Evolutionary conservation across 805 yeast genomes (phyloP).

Genomic region (Lipomyces starkeyi): DNA sequence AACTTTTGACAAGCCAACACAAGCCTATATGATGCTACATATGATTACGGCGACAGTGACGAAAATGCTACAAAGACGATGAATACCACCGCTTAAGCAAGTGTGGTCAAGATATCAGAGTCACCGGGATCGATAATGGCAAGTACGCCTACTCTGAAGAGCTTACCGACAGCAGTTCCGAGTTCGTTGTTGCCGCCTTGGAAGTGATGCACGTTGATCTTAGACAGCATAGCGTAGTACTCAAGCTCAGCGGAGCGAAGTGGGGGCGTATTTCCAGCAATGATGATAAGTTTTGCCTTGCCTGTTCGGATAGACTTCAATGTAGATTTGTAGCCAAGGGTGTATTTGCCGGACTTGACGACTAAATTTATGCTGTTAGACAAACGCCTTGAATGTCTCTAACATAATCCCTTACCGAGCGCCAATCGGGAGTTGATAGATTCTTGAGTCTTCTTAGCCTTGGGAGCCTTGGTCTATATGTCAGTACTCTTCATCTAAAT

Average conservation of each 20-base stretch:
- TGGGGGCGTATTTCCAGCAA: slow-evolving; percentile 99
- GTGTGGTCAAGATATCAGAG: slow-evolving; percentile 83
- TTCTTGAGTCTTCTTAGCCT: slow-evolving; percentile 84
- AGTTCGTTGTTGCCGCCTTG: slow-evolving; percentile 40
- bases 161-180: slow-evolving; percentile 96
- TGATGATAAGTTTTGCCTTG: slow-evolving; percentile 96
- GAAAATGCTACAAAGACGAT: background rate
- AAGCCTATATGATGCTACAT: background rate
- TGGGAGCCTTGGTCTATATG: slow-evolving; percentile 43
- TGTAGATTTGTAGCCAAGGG: slow-evolving; percentile 99
- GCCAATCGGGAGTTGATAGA: slow-evolving; percentile 98
- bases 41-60: background rate
- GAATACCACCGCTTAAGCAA: slow-evolving; percentile 24
- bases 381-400: background rate
- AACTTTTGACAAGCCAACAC: slow-evolving; percentile 8
- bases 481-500: background rate
- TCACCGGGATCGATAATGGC: slow-evolving; percentile 99
- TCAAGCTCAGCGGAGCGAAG: slow-evolving; percentile 99
- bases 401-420: slow-evolving; percentile 50
- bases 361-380: slow-evolving; percentile 47
- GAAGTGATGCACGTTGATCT: slow-evolving; percentile 97
- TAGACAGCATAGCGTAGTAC: slow-evolving; percentile 99
- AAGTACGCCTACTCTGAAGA: slow-evolving; percentile 99
- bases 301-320: slow-evolving; percentile 98
- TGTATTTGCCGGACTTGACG: slow-evolving; percentile 99